These are phyloP conservation scores for Hypomontagnella submonticulosa DNA, from an alignment of 495 filamentous ascomycete genomes.

Conservation along the genomic window DNA sequence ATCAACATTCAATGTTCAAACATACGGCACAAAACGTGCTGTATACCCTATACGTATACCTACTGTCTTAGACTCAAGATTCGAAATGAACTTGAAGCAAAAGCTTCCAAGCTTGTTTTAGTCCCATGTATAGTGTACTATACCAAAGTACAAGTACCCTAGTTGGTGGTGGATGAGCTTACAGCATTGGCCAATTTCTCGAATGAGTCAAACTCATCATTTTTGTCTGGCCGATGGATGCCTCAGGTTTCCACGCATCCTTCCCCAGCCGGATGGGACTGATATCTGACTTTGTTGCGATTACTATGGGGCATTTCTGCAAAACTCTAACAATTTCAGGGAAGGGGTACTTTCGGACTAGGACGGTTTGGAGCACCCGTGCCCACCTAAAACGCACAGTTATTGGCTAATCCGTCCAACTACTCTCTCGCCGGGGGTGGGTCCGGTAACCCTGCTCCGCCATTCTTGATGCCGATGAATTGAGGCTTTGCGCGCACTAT, in stretches of 20 bases:
- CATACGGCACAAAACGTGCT: no score
- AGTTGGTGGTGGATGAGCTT: constrained; percentile 1
- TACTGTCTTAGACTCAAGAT: no score
- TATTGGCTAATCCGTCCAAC: constrained; percentile 25
- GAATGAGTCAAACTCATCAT: constrained; percentile 37
- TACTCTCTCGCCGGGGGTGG: constrained; percentile 40
- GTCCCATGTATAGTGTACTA: background rate
- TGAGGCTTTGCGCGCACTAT: constrained; percentile 46
- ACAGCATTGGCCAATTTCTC: constrained; percentile 31
- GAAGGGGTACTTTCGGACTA: constrained; percentile 18
- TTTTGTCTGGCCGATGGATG: constrained; percentile 43
- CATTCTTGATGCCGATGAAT: constrained; percentile 37
- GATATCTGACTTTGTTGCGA: constrained; percentile 14
- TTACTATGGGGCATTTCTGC: background rate
- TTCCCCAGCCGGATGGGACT: constrained; percentile 20
- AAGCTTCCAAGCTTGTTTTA: background rate
- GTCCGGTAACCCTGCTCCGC: constrained; percentile 44
- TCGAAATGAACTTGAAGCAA: no score
- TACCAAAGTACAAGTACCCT: no score
- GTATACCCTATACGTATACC: no score
- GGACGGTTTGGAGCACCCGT: background rate
- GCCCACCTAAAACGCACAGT: background rate
- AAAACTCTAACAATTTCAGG: constrained; percentile 21
- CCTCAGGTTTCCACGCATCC: constrained; percentile 32
- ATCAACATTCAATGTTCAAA: no score